Evolutionary conservation across 2,329 filamentous ascomycete genomes (phyloP), one percentile per base, ranked within the genome.

Genomic region (Phialophora verrucosa): DNA sequence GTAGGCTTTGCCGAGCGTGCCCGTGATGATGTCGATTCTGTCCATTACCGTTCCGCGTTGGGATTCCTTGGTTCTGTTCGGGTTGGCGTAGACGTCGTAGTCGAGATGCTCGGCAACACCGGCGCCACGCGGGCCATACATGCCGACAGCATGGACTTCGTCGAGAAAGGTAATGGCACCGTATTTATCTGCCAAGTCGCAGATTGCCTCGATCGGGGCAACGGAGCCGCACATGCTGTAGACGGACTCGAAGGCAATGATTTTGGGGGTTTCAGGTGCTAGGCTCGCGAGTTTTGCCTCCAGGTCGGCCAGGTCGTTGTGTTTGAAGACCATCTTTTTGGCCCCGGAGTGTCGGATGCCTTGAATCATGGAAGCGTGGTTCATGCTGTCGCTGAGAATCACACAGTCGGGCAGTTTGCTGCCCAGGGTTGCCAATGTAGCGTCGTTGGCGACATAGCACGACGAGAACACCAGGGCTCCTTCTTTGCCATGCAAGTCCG

Each of bases 201-300:
- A 98, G 69, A 99, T 98, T 76, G 90, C 90, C 80, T 93, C 92
- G 73, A 99, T 99, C 0, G 95, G 95, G 0, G 93, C 95, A 76
- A 99, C 92, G 17, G 93, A 97, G 69, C 95, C 95, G 77, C 95
- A 99, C 95, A 99, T 99, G 83, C 93, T 97, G 82, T 99, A 99
- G 3, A 99, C 95, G 32, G 93, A 97, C 81, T 99, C 95, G 71
- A 98, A 99, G 2, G 95, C 95, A 71, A 99, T 99, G 72, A 99
- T 97, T 84, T 99, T 99, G 65, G 95, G 95, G 42, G 91, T 87
- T 67, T 95, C 86, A 0, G 91, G 82, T 0, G 94, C 93, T 50
- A 99, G 85, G 12, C 93, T 91, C 2, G 93, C 93, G 71, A 99
- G 84, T 81, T 99, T 98, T 59, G 88, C 88, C 82, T 99, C 95